phyloP scores from a whole-genome alignment of 345 rosid genomes.

The Lumnitzera racemosa region DNA sequence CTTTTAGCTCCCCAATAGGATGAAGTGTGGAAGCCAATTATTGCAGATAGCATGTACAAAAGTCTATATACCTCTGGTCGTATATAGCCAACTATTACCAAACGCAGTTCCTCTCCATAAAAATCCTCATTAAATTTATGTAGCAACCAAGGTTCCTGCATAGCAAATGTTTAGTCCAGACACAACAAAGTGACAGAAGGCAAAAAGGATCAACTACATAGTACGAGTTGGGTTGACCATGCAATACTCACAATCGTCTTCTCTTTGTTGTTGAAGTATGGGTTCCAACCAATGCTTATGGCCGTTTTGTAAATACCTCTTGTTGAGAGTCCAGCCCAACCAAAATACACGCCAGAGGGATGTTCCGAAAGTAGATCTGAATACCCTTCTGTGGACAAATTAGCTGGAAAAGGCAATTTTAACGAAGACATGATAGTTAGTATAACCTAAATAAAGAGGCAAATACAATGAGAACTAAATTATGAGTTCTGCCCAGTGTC shows the following conservation, averaged over 20 bases:
- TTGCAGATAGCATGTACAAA: not conserved
- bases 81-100: conserved; percentile 77
- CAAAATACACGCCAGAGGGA: conserved; percentile 89
- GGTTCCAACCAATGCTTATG: conserved; percentile 96
- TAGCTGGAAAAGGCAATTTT: conserved; percentile 44
- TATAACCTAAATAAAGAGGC: conserved; percentile 1
- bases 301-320: conserved; percentile 82
- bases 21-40: not conserved
- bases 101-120: conserved; percentile 78
- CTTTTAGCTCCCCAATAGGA: not conserved
- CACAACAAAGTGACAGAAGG: not conserved
- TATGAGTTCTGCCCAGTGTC: not conserved
- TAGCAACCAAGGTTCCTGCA: conserved; percentile 94
- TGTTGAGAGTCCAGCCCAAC: conserved; percentile 74
- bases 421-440: not conserved
- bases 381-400: conserved; percentile 66
- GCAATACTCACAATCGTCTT: conserved; percentile 70
- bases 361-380: conserved; percentile 51
- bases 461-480: not conserved
- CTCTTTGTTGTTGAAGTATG: conserved; percentile 74
- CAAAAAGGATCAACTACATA: not conserved
- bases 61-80: conserved; percentile 61
- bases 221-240: not conserved
- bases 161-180: not conserved
- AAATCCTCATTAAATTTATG: conserved; percentile 75